Evolutionary conservation across 805 yeast genomes (phyloP).

Genomic region (Ogataea sp.): DNA sequence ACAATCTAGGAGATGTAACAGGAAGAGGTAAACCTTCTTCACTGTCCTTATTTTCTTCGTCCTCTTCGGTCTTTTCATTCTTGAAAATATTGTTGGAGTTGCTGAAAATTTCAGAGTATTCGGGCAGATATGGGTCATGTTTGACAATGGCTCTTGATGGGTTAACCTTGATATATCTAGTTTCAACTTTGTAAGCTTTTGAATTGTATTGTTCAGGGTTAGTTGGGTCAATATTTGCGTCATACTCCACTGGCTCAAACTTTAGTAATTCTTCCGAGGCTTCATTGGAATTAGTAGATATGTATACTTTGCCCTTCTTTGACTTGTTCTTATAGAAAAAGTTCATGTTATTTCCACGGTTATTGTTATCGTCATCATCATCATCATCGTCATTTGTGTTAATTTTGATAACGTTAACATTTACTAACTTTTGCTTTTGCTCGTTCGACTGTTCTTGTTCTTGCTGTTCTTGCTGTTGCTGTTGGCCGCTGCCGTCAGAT

Average conservation of each 20-base stretch:
- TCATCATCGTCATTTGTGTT: background rate
- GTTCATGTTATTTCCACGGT: background rate
- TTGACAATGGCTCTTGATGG: too few relatives aligned
- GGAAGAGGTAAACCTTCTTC: too few relatives aligned
- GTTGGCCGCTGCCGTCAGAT: background rate
- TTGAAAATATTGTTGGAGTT: too few relatives aligned
- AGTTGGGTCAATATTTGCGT: conserved; percentile 19
- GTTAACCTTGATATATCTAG: background rate
- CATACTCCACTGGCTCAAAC: conserved; percentile 21
- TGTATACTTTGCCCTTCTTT: background rate
- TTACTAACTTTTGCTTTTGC: background rate
- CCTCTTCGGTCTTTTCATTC: too few relatives aligned
- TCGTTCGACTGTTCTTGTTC: conserved; percentile 1
- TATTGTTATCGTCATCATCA: background rate
- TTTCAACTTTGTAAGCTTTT: conserved; percentile 22
- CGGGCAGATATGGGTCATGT: too few relatives aligned
- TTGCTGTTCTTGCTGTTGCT: conserved; percentile 1
- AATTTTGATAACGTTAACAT: background rate
- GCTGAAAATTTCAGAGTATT: too few relatives aligned
- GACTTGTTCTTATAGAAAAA: background rate
- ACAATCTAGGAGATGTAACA: too few relatives aligned
- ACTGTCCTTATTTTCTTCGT: too few relatives aligned
- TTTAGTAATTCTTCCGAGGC: background rate
- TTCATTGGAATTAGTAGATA: background rate
- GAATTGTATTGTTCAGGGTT: conserved; percentile 24